A percentile compares a stretch with the other conserved stretches of the same genome.
These are phyloP conservation scores for Dioscorea dumetorum DNA, from an alignment of 106 monocot genomes.

Conservation along the genomic window DNA sequence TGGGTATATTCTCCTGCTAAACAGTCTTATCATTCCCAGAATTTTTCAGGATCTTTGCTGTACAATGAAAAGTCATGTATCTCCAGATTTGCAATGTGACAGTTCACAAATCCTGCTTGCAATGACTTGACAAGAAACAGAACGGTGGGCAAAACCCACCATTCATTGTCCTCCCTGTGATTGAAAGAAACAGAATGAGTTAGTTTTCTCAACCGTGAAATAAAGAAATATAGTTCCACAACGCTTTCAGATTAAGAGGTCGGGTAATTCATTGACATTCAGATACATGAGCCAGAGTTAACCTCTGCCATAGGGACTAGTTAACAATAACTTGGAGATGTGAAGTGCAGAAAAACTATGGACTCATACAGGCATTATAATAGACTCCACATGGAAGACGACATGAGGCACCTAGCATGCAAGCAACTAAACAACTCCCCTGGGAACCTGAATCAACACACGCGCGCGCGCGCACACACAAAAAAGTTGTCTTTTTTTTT, in stretches of 20 bases:
- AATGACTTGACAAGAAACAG: constrained; percentile 52
- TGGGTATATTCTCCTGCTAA: no score
- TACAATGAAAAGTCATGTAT: constrained; percentile 58
- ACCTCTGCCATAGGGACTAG: not conserved
- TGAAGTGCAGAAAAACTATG: no score
- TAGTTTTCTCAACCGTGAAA: not conserved
- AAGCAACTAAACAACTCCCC: no score
- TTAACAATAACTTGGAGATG: not conserved
- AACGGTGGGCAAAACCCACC: constrained; percentile 74
- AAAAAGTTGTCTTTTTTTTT: no score
- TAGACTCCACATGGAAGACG: not conserved
- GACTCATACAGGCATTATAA: not conserved
- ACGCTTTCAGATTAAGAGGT: not conserved
- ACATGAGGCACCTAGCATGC: not conserved
- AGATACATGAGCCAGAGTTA: not conserved
- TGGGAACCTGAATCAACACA: no score
- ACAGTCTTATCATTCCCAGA: constrained; percentile 29
- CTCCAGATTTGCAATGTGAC: constrained; percentile 82
- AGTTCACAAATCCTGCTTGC: constrained; percentile 60
- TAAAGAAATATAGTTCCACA: not conserved
- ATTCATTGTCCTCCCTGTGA: constrained; percentile 55
- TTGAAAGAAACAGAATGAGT: constrained; percentile 2
- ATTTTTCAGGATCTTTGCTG: constrained; percentile 49
- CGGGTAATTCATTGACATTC: not conserved
- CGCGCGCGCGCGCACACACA: no score